These are phyloP conservation scores for Hygrophoropsis aurantiaca DNA, from an alignment of 768 basidiomycete species.

Conservation along the genomic window DNA sequence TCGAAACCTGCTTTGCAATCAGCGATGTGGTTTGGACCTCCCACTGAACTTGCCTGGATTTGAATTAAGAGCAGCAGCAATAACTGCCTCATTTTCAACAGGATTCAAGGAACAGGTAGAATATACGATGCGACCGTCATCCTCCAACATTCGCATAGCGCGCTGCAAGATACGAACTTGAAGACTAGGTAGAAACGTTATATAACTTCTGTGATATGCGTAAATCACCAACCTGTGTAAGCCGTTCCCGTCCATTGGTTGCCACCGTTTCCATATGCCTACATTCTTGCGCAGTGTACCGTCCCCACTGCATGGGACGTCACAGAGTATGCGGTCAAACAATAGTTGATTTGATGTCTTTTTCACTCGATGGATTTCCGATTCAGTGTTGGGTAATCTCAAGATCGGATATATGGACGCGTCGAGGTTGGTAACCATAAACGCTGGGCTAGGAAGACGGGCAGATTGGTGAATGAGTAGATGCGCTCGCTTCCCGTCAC, in stretches of 20 bases:
- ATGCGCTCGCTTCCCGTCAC: constrained; percentile 90
- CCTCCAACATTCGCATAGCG: constrained; percentile 84
- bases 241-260: constrained; percentile 84
- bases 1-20: constrained; percentile 54
- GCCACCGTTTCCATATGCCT: constrained; percentile 94
- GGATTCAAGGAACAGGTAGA: constrained; percentile 98
- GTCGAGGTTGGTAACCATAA: constrained; percentile 96
- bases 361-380: constrained; percentile 28
- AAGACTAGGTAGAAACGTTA: constrained; percentile 49
- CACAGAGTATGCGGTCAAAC: constrained; percentile 93
- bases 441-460: constrained; percentile 84
- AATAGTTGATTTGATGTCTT: constrained; percentile 52
- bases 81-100: constrained; percentile 94
- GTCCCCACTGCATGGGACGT: constrained; percentile 98
- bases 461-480: constrained; percentile 98
- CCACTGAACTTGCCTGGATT: constrained; percentile 54
- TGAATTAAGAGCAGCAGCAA: constrained; percentile 76
- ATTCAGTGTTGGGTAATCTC: constrained; percentile 36
- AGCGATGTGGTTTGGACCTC: neutral
- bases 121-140: constrained; percentile 90
- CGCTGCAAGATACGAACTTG: constrained; percentile 91
- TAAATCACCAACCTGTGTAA: constrained; percentile 67
- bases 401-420: constrained; percentile 82
- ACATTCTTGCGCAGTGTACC: constrained; percentile 94
- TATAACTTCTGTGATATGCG: constrained; percentile 8